phyloP scores from a whole-genome alignment of 78 protist genomes.

The Dictyostelium capitatum region DNA sequence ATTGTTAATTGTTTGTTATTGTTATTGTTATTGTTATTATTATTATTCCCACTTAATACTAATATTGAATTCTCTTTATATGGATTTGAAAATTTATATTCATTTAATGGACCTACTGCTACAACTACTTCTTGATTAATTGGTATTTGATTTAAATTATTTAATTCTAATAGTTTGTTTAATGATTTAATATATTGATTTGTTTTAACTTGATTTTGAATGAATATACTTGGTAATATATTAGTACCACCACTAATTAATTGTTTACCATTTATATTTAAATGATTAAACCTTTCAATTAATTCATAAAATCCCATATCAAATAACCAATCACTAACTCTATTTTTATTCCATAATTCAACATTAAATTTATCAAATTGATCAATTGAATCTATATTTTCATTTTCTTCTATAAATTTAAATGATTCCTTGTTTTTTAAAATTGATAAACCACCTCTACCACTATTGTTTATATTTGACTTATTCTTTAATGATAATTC shows the following conservation, averaged over 20 bases:
- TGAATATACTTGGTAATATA: neutral
- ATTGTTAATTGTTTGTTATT: neutral
- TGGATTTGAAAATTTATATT: neutral
- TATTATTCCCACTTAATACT: neutral
- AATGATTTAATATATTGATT: neutral
- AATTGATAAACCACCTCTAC: neutral
- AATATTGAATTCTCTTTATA: neutral
- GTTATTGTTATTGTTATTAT: neutral
- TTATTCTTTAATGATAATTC: neutral
- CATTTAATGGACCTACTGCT: neutral
- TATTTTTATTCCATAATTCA: neutral
- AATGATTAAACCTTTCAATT: neutral
- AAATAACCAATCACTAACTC: slow-evolving; percentile 13
- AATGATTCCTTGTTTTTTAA: neutral
- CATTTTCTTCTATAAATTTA: neutral
- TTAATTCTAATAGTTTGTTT: neutral
- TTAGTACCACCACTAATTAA: neutral
- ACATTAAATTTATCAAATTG: neutral
- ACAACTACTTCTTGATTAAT: neutral
- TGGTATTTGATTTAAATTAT: neutral
- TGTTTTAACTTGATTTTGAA: neutral
- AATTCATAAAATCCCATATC: slow-evolving; percentile 14
- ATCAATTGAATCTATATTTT: neutral
- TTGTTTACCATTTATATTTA: neutral
- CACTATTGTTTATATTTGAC: neutral